Evolutionary conservation across 73 alveolate species (phyloP).

Genomic region (Paramecium bursaria): DNA sequence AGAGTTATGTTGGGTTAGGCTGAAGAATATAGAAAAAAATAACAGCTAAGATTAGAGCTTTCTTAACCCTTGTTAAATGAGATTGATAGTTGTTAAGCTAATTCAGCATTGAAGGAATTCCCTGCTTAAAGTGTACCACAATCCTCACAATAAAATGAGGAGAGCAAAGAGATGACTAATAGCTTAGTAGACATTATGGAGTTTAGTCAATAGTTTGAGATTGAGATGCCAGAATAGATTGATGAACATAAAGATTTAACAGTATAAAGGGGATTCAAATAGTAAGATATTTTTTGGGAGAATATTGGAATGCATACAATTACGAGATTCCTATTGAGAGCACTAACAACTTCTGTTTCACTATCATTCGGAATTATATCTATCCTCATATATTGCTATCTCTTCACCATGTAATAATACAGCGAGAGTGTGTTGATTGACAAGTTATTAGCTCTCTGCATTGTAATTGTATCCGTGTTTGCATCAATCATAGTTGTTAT

Average conservation of each 20-base stretch:
- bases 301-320: constrained; percentile 54
- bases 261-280: constrained; percentile 45
- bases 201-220: too few relatives aligned
- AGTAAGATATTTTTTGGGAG: constrained; percentile 57
- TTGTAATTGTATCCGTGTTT: neutral
- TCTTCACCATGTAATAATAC: neutral
- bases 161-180: too few relatives aligned
- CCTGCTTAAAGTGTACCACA: too few relatives aligned
- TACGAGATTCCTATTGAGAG: constrained; percentile 15
- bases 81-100: too few relatives aligned
- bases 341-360: neutral
- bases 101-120: too few relatives aligned
- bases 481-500: constrained; percentile 10
- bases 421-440: neutral
- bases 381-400: neutral
- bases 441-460: constrained; percentile 1
- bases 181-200: too few relatives aligned
- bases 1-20: constrained; percentile 1
- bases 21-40: constrained; percentile 1
- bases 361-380: constrained; percentile 3
- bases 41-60: too few relatives aligned
- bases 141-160: too few relatives aligned
- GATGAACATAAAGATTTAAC: constrained; percentile 32
- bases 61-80: too few relatives aligned
- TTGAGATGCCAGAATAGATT: too few relatives aligned